Evolutionary conservation across 2,329 filamentous ascomycete genomes (phyloP), one percentile per base, ranked within the genome.

Genomic region (Botrytis elliptica): DNA sequence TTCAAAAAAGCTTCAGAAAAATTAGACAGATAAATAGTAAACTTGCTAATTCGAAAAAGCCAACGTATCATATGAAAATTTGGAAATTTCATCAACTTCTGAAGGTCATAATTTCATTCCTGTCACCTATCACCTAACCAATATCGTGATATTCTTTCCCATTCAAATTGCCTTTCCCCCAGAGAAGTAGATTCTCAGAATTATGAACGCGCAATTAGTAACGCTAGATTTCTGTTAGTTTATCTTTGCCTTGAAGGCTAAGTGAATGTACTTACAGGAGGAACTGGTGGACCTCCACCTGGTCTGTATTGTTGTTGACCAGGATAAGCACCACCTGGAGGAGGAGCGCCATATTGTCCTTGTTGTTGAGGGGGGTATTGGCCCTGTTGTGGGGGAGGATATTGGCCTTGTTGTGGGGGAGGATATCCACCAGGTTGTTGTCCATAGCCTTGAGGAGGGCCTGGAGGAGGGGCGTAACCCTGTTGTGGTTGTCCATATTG

Each of bases 361-460:
- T 70, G 70, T 55, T 64, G 66, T 33, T 49, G 65, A 20, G 33
- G 63, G n/a, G 81, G 81, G 20, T 77, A 75, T 70, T 60, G 52
- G 8, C 80, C 80, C 70, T 83, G 82, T 59, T 78, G 77, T 5
- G 16, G 64, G 29, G 46, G 65, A 67, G 76, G 75, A 33, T 78
- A 79, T 57, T 40, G 33, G 7, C 66, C 66, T 40, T 55, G 40
- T 62, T 38, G 40, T 62, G 38, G 70, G 36, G 42, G 42, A 38
- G 49, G 29, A 38, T 71, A 71, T 38, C 59, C 52, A 12, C 70
- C 70, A 20, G 44, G 65, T 22, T 70, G 65, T 49, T 73, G 71
- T 52, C 71, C 71, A n/a, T 67, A 67, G 10, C 70, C 70, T 25
- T 71, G 70, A 57, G 70, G 70, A 65, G 46, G 46, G 20, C 46